Evolutionary conservation across 176 grass and related monocot species (phyloP), one percentile per base, ranked within the genome.

Genomic region (Oryza meridionalis): DNA sequence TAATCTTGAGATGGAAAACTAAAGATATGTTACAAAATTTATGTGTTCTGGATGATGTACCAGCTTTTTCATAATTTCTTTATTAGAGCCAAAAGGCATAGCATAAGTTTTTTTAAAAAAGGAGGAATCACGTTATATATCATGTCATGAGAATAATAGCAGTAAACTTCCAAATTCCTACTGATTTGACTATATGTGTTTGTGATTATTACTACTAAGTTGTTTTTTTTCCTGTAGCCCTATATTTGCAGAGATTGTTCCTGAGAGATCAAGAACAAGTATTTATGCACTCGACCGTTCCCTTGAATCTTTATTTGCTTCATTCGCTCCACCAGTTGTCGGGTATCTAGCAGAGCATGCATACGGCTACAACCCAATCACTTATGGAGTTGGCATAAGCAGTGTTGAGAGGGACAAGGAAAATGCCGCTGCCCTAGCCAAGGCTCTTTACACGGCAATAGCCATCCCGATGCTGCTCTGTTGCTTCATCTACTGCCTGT

Each of bases 201-300:
- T 53, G 9, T 2, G 47, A 33, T 10, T 21, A 9, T 58, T 72
- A 0, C 25, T 38, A 38, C 76, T 63, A 14, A 59, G 14, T 70
- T 62, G 38, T 31, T 2, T 31, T 86, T 64, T 53, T 65, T 1
- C 55, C 1, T 72, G 44, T 61, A 90, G 85, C 55, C 85, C 88
- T 63, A 93, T 90, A 65, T 93, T 93, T 88, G 91, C 85, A 15
- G 85, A 93, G 73, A 90, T 93, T 85, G 78, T 93, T 67, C 85
- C 88, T 31, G 82, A 90, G 82, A 90, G 78, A 81, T 90, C 91
- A 77, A 83, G 82, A 72, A 90, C 85, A 69, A 88, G 88, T 42
- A 90, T 90, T 62, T 93, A 93, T 55, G 91, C 88, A 77, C 78
- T 93, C 5, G 85, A 90, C 40, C 51, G 73, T 58, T 90, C 88